Evolutionary conservation across 2,329 filamentous ascomycete genomes (phyloP), one percentile per base, ranked within the genome.

Genomic region (Aureobasidium musti): DNA sequence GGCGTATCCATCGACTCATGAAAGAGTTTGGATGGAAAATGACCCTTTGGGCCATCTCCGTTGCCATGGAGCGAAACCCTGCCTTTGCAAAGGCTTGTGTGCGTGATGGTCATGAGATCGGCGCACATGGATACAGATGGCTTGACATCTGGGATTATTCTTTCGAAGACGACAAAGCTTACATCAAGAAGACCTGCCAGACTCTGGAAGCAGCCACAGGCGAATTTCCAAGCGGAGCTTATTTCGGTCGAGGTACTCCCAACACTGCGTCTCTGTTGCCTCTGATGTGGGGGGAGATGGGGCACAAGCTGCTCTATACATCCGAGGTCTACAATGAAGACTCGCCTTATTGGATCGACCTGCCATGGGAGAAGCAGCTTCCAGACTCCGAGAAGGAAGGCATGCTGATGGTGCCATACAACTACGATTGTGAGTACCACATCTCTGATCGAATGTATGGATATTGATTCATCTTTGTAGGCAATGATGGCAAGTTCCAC

Each of bases 261-360:
- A 80, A 82, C 50, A 81, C 79, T 14, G 74, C 79, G 8, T 78
- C 78, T 13, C 72, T 84, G 28, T 76, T 85, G 1, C 80, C 79
- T 53, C 77, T 81, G 69, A 79, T 82, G 2, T 84, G 81, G 72
- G 79, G 82, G 67, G 83, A 85, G 72, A 80, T 85, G 77, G 81
- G 82, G 4, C 79, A 81, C 65, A 78, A 79, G 67, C 76, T 86
- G 0, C 71, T 84, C 0, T 86, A 82, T 77, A 78, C 79, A 23
- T 78, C 76, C 17, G 83, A 86, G 68, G 79, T 78, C 0, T 86
- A 85, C 68, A 82, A 82, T 21, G 84, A 86, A 66, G 83, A 86
- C 67, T 75, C 85, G 10, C 83, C 83, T 0, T 85, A 85, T 72
- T 85, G 82, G 83, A 77, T 81, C 10, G 83, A 85, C 69, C 73